Base-by-base conservation (phyloP, 495 filamentous ascomycete genomes). In the Penicillium goetzii region DNA sequence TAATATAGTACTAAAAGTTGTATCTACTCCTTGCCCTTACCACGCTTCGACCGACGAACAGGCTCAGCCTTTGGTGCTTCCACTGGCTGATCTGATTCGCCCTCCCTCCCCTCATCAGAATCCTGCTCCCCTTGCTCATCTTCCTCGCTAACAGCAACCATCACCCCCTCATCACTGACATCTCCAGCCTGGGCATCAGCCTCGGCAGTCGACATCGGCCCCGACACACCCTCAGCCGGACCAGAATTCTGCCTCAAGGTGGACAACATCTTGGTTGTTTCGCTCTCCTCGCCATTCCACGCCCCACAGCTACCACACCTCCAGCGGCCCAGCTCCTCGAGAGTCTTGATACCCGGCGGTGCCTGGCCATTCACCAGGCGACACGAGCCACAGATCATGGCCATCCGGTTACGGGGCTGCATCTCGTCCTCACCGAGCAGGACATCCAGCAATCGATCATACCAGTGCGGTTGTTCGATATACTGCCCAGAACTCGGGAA, bases 351-450 rank as follows among this genome's bases (percentile, higher is more conserved):
- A 2, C 96, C 95, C 0, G 95, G 95, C 12, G 95, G 94, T 2
- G 96, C 95, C 70, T 97, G 94, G 4, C 95, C 95, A 71, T 99
- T 99, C 34, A 99, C 94, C 11, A 97, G 84, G 28, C 92, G 83
- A 71, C 95, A 99, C 23, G 84, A 79, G 23, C 72, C 64, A 78
- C 95, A 99, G 55, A 99, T 95, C 68, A 99, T 75, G 28, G 89
- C 95, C 56, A 96, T 86, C 6, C 95, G 86, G 76, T 97, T 97
- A 76, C 91, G 94, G 0, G 96, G 86, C 28, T 90, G 88, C 41
- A 90, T 94, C 76, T 99, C 95, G 67, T 99, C 95, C 74, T 99
- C 95, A 25, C 95, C 95, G 0, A 99, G 81, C 33, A 99, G 84
- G 6, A 96, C 87, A 70, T 99, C 95, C 41, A 98, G 76, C 34